phyloP scores from a whole-genome alignment of 768 basidiomycete species.

The Epithele typhae region DNA sequence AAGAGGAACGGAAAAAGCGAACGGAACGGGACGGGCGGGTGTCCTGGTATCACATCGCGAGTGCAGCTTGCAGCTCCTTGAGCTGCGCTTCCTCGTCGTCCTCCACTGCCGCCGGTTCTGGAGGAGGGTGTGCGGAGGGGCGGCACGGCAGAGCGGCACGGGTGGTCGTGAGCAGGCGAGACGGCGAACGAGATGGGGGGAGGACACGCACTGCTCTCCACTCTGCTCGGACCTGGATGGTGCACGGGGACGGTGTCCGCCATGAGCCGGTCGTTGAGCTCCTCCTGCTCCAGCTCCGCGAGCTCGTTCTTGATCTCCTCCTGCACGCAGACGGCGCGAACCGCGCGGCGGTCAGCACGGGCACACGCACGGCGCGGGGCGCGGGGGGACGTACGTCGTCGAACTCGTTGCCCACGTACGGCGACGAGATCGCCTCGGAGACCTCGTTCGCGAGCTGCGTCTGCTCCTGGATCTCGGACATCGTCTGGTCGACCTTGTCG shows the following conservation, averaged over 20 bases:
- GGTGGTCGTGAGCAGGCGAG: neutral
- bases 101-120: slow-evolving; percentile 50
- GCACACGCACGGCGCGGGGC: no score
- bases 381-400: slow-evolving; percentile 62
- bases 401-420: slow-evolving; percentile 46
- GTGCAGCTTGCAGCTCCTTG: slow-evolving; percentile 79
- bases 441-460: slow-evolving; percentile 92
- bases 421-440: slow-evolving; percentile 76
- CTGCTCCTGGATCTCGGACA: slow-evolving; percentile 86
- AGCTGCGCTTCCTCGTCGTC: slow-evolving; percentile 93
- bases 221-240: slow-evolving; percentile 55
- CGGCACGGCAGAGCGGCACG: neutral
- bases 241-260: slow-evolving; percentile 91
- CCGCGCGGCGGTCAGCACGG: neutral
- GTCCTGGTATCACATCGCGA: slow-evolving; percentile 60
- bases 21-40: neutral
- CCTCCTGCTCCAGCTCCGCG: slow-evolving; percentile 83
- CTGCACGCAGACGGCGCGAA: slow-evolving; percentile 33
- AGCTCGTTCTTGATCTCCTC: slow-evolving; percentile 77
- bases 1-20: neutral
- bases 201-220: slow-evolving; percentile 44
- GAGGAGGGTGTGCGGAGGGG: neutral
- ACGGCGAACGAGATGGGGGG: neutral
- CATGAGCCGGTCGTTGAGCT: slow-evolving; percentile 77
- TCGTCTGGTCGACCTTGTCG: slow-evolving; percentile 85